Conservation (phyloP, 176 grass and related monocot species). For the Pharus latifolius region DNA sequence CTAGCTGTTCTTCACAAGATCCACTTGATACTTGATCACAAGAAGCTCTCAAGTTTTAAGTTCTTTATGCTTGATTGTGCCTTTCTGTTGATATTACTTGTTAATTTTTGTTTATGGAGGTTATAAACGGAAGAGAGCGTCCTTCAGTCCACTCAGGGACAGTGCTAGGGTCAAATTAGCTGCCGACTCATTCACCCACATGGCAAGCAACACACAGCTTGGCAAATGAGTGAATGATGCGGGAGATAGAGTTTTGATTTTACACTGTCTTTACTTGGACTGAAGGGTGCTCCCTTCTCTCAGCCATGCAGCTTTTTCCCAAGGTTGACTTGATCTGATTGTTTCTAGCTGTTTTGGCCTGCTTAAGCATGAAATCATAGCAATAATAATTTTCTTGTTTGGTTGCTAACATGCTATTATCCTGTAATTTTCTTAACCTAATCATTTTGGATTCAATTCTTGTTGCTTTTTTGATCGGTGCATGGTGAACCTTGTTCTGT, state of each 20-base stretch:
- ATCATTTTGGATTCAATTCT: slow-evolving; percentile 1
- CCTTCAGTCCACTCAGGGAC: slow-evolving; percentile 85
- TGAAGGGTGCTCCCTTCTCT: slow-evolving; percentile 96
- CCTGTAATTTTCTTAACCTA: slow-evolving; percentile 17
- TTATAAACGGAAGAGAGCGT: slow-evolving; percentile 63
- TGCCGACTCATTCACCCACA: slow-evolving; percentile 95
- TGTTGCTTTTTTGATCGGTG: no score
- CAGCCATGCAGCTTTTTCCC: not conserved
- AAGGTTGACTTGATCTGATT: not conserved
- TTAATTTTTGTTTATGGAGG: not conserved
- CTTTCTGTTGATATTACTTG: not conserved
- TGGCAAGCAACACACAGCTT: slow-evolving; percentile 55
- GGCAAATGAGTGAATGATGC: slow-evolving; percentile 93
- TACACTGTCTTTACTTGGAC: slow-evolving; percentile 72
- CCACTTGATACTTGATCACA: not conserved
- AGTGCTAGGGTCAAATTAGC: slow-evolving; percentile 64
- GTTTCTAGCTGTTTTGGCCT: not conserved
- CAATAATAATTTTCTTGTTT: not conserved
- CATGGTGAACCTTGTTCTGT: slow-evolving; percentile 6
- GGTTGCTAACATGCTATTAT: not conserved
- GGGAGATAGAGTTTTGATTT: slow-evolving; percentile 75
- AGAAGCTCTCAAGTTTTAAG: not conserved
- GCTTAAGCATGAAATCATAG: slow-evolving; percentile 28
- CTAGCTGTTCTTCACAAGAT: slow-evolving; percentile 12
- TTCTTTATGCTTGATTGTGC: not conserved